Conservation (phyloP, 345 rosid species). For the Moricandia arvensis region DNA sequence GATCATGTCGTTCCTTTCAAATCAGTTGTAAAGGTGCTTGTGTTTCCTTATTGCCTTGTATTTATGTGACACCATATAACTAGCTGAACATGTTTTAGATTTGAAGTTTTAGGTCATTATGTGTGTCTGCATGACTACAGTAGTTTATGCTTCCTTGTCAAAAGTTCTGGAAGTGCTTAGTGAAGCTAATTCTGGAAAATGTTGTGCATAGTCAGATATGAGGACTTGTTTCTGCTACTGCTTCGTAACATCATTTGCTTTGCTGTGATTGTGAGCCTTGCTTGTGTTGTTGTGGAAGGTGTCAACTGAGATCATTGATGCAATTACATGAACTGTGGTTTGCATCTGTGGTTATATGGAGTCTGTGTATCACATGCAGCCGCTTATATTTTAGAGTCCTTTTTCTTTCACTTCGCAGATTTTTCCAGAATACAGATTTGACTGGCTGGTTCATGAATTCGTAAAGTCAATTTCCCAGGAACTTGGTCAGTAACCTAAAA, state of each 20-base stretch:
- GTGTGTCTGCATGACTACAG: not conserved
- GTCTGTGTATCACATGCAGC: slow-evolving; percentile 6
- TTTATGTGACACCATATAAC: not conserved
- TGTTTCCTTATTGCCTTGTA: slow-evolving; percentile 1
- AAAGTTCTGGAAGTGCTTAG: not conserved
- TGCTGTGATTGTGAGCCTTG: not conserved
- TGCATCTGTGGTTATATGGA: not conserved
- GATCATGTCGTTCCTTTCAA: slow-evolving; percentile 78
- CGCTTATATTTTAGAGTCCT: not conserved
- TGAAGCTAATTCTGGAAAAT: slow-evolving; percentile 1
- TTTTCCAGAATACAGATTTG: slow-evolving; percentile 83
- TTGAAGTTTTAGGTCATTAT: slow-evolving; percentile 3
- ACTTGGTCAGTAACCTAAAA: slow-evolving; percentile 62
- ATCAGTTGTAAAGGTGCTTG: slow-evolving; percentile 55
- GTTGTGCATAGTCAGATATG: not conserved
- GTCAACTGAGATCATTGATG: not conserved
- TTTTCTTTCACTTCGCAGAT: slow-evolving; percentile 47
- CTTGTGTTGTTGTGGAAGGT: slow-evolving; percentile 11
- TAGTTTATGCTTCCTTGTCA: not conserved
- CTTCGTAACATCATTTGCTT: not conserved
- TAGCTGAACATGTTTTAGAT: not conserved
- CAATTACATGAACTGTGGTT: not conserved
- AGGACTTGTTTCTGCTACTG: not conserved
- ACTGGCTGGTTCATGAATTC: slow-evolving; percentile 76
- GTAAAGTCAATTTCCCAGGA: slow-evolving; percentile 59